A percentile compares a stretch with the other conserved stretches of the same genome.
These are phyloP conservation scores for Solanum hybrid DNA, from an alignment of 305 asterid species.

Conservation along the genomic window DNA sequence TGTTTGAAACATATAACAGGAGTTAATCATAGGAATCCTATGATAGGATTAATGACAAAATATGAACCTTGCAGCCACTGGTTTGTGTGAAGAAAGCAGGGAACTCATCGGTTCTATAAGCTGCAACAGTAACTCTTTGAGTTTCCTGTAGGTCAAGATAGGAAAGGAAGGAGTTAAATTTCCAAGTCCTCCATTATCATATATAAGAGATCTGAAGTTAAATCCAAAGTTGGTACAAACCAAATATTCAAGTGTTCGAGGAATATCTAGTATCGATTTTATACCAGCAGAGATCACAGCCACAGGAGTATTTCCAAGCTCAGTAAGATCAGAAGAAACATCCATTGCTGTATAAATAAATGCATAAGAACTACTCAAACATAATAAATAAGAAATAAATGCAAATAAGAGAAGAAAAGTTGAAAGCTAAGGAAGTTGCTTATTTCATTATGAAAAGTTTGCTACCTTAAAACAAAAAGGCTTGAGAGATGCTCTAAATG, in stretches of 20 bases:
- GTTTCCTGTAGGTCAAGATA: slow-evolving; percentile 65
- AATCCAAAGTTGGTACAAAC: slow-evolving; percentile 28
- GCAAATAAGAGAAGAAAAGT: background rate
- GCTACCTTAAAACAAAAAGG: background rate
- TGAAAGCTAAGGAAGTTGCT: background rate
- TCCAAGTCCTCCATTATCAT: background rate
- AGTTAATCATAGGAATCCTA: background rate
- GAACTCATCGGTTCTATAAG: slow-evolving; percentile 69
- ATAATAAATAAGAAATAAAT: background rate
- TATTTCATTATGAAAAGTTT: background rate
- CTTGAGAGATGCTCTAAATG: background rate
- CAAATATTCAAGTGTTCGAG: slow-evolving; percentile 83
- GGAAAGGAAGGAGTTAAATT: background rate
- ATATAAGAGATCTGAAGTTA: background rate
- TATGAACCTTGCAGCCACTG: slow-evolving; percentile 70
- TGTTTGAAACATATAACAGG: background rate
- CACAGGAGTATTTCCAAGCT: slow-evolving; percentile 84
- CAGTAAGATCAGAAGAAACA: slow-evolving; percentile 85
- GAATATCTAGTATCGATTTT: slow-evolving; percentile 83
- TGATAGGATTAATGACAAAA: background rate
- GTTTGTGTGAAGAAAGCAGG: slow-evolving; percentile 84
- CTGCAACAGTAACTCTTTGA: slow-evolving; percentile 84
- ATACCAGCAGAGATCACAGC: slow-evolving; percentile 90
- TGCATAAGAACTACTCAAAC: background rate
- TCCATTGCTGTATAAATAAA: slow-evolving; percentile 62